These are phyloP conservation scores for Daucus carota DNA, from an alignment of 129 eudicot genomes.

Conservation along the genomic window DNA sequence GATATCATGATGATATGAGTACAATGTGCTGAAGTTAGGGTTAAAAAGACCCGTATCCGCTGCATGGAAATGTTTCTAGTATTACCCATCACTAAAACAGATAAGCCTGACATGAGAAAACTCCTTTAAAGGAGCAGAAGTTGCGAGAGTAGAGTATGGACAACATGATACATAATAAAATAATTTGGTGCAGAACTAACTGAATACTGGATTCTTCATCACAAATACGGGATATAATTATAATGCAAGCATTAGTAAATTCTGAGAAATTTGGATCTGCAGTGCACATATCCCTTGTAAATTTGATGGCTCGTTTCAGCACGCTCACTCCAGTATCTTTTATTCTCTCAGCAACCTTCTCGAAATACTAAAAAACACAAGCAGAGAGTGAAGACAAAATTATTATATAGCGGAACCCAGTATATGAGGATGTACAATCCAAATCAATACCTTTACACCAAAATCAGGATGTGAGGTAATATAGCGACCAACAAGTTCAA, in stretches of 20 bases:
- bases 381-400: conserved; percentile 8
- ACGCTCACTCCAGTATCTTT: conserved; percentile 98
- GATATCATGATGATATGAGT: not conserved
- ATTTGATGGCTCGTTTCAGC: conserved; percentile 90
- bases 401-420: not conserved
- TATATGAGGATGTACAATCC: not conserved
- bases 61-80: not conserved
- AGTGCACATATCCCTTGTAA: conserved; percentile 90
- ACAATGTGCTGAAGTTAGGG: not conserved
- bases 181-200: conserved; percentile 34
- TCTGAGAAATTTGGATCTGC: conserved; percentile 63
- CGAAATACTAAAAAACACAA: conserved; percentile 54
- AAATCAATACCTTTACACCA: conserved; percentile 63
- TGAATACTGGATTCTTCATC: conserved; percentile 98
- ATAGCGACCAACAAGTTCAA: conserved; percentile 95
- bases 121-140: too few relatives aligned
- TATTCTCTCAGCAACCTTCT: conserved; percentile 94
- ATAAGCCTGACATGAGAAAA: too few relatives aligned
- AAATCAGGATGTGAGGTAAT: conserved; percentile 99
- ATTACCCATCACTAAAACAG: not conserved
- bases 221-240: conserved; percentile 81
- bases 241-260: conserved; percentile 76
- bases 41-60: not conserved
- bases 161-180: not conserved
- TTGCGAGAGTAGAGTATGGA: not conserved